A percentile compares a stretch with the other conserved stretches of the same genome.
These are phyloP conservation scores for Vinca minor DNA, from an alignment of 257 asterid genomes.

Conservation along the genomic window DNA sequence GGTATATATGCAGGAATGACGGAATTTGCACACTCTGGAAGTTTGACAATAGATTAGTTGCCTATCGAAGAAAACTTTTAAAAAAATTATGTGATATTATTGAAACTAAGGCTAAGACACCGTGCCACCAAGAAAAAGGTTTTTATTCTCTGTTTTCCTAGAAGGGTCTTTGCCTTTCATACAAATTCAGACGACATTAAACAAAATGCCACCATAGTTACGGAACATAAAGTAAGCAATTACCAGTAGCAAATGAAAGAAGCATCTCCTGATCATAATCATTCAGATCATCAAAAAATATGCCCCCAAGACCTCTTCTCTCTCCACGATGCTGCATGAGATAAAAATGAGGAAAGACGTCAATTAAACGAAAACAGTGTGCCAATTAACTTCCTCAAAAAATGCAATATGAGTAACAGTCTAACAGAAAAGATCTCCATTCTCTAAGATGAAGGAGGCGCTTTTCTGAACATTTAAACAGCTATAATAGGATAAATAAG, in stretches of 20 bases:
- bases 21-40: constrained; percentile 92
- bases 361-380: no score
- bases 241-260: constrained; percentile 93
- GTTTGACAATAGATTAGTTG: constrained; percentile 17
- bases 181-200: no score
- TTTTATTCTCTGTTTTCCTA: no score
- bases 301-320: constrained; percentile 99
- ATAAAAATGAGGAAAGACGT: not conserved
- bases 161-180: no score
- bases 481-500: not conserved
- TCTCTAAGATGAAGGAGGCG: not conserved
- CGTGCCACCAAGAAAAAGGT: no score
- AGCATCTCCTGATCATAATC: constrained; percentile 94
- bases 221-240: constrained; percentile 21
- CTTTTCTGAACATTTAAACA: not conserved
- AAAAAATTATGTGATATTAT: no score
- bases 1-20: constrained; percentile 92
- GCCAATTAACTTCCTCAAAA: no score
- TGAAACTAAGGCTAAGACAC: not conserved
- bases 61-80: not conserved
- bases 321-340: constrained; percentile 83
- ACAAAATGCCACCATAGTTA: no score
- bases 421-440: not conserved
- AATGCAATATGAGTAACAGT: not conserved
- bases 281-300: constrained; percentile 89